These are phyloP conservation scores for Paratinospora sagittata DNA, from an alignment of 164 flowering plant genomes.

Conservation along the genomic window DNA sequence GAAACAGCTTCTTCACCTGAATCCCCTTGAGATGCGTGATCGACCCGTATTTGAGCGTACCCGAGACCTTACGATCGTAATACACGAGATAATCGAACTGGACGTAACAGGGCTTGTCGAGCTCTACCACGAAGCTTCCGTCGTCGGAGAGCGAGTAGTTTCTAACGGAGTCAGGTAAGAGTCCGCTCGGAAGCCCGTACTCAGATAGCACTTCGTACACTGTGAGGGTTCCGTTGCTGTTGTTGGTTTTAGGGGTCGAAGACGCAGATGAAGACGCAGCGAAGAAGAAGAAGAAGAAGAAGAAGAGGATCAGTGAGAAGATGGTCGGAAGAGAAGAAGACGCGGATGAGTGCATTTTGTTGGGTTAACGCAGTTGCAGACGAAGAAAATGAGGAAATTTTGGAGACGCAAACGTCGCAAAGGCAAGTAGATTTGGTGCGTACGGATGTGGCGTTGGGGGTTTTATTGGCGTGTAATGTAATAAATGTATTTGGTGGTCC, in stretches of 20 bases:
- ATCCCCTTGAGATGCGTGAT: conserved; percentile 66
- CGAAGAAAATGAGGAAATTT: too few relatives aligned
- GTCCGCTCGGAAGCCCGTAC: conserved; percentile 78
- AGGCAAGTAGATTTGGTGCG: too few relatives aligned
- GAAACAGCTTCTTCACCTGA: conserved; percentile 58
- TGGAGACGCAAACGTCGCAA: too few relatives aligned
- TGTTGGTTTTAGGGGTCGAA: background rate
- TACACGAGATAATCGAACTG: conserved; percentile 74
- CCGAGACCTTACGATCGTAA: conserved; percentile 59
- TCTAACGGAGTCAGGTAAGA: conserved; percentile 60
- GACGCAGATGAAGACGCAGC: background rate
- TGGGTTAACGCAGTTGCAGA: too few relatives aligned
- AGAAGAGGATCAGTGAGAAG: too few relatives aligned
- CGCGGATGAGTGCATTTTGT: too few relatives aligned
- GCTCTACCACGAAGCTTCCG: conserved; percentile 51
- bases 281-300: background rate
- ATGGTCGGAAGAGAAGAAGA: background rate
- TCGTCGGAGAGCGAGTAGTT: conserved; percentile 48
- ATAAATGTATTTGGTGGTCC: too few relatives aligned
- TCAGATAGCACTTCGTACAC: conserved; percentile 63
- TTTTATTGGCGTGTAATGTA: too few relatives aligned
- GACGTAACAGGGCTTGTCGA: conserved; percentile 58
- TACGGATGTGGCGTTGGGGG: too few relatives aligned
- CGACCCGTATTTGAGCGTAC: conserved; percentile 59
- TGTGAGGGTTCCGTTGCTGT: conserved; percentile 9